Conservation (phyloP, 805 yeast species). For the Metschnikowia baotianmanensis region DNA sequence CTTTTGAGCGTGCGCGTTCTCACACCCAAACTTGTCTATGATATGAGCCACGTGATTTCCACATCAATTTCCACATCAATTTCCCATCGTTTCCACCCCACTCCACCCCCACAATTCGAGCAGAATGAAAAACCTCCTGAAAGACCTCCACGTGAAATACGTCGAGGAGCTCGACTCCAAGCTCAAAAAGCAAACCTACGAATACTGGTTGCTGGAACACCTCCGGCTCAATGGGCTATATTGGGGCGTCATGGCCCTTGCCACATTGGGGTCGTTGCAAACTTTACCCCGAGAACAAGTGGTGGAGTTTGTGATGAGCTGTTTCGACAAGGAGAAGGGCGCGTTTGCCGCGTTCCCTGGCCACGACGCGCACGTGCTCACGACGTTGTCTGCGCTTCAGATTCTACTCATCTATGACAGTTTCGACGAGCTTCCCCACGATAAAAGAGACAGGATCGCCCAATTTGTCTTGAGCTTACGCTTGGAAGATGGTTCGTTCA, state of each 20-base stretch:
- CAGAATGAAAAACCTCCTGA: slow-evolving; percentile 4
- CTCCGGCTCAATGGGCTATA: slow-evolving; percentile 86
- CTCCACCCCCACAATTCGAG: not conserved
- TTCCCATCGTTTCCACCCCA: not conserved
- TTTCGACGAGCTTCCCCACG: slow-evolving; percentile 40
- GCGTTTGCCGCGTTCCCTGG: slow-evolving; percentile 89
- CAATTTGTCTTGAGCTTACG: slow-evolving; percentile 43
- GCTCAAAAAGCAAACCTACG: slow-evolving; percentile 48
- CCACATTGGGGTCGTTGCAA: slow-evolving; percentile 50
- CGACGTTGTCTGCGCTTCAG: slow-evolving; percentile 86
- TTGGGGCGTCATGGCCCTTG: slow-evolving; percentile 88
- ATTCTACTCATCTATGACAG: slow-evolving; percentile 60
- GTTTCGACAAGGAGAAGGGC: slow-evolving; percentile 58
- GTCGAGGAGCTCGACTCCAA: slow-evolving; percentile 36
- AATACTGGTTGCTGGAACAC: slow-evolving; percentile 90
- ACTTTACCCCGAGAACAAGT: slow-evolving; percentile 63
- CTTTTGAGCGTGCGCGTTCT: too few species aligned
- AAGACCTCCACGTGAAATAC: slow-evolving; percentile 31
- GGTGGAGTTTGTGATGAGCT: slow-evolving; percentile 62
- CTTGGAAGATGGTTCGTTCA: slow-evolving; percentile 66
- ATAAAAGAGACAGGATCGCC: slow-evolving; percentile 27
- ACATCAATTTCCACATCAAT: not conserved
- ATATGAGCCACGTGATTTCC: too few species aligned
- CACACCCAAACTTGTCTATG: too few species aligned
- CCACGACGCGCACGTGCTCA: slow-evolving; percentile 84